These are phyloP conservation scores for Lactarius sanguifluus DNA, from an alignment of 768 basidiomycete species.

Conservation along the genomic window DNA sequence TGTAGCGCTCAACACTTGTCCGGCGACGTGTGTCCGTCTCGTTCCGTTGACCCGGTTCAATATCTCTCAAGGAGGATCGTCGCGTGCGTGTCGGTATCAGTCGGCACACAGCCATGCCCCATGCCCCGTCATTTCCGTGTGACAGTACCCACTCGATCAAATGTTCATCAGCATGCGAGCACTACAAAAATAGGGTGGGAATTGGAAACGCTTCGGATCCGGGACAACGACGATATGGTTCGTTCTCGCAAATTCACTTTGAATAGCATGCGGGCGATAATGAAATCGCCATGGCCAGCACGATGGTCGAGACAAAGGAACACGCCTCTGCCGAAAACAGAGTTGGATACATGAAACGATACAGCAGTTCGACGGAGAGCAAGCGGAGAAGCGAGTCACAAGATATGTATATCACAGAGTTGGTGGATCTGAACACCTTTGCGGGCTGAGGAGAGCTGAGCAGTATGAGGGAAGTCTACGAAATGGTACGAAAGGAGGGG, in stretches of 20 bases:
- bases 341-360: constrained; percentile 4
- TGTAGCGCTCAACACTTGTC: neutral
- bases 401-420: constrained; percentile 28
- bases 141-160: constrained; percentile 7
- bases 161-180: neutral
- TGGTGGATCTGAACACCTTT: constrained; percentile 20
- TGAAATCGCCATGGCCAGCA: neutral
- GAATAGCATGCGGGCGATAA: neutral
- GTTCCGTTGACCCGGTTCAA: neutral
- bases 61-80: neutral
- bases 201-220: neutral
- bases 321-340: neutral
- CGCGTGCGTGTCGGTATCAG: neutral
- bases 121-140: constrained; percentile 9
- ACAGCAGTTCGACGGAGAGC: constrained; percentile 22
- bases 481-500: neutral
- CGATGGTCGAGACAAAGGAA: neutral
- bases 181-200: neutral
- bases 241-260: neutral
- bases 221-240: neutral
- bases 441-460: constrained; percentile 12
- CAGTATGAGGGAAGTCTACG: constrained; percentile 14
- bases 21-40: neutral
- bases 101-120: neutral
- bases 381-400: constrained; percentile 14